Percentiles rank a stretch among this genome's conserved stretches.
Conservation (phyloP, 495 filamentous ascomycete species). For the Xylaria cubensis region DNA sequence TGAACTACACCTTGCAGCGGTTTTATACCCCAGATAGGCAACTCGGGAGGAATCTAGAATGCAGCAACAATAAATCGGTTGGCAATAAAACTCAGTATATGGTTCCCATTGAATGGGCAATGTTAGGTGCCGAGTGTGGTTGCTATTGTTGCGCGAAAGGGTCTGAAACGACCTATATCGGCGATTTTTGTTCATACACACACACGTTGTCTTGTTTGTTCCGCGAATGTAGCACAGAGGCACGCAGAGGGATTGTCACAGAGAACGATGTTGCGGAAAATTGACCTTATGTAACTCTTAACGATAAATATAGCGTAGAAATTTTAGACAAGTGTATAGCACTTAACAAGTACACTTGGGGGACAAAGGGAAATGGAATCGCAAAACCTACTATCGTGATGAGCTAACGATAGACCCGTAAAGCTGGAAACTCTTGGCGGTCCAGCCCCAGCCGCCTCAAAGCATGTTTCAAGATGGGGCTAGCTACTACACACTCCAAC, state of each 20-base stretch:
- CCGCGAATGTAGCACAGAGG: not conserved
- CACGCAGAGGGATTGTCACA: slow-evolving; percentile 3
- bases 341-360: not conserved
- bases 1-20: not conserved
- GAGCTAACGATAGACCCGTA: not conserved
- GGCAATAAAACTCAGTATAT: not conserved
- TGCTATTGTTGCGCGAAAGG: not conserved
- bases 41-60: not conserved
- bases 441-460: not conserved
- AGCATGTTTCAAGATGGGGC: slow-evolving; percentile 4
- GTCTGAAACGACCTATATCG: not conserved
- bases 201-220: not conserved
- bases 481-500: not conserved
- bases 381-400: not conserved
- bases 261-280: not conserved
- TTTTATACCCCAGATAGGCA: not conserved
- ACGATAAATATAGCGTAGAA: not conserved
- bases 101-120: not conserved
- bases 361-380: not conserved
- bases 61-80: not conserved
- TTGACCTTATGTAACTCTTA: not conserved
- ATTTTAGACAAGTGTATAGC: not conserved
- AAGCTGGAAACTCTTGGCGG: not conserved
- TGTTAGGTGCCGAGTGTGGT: not conserved
- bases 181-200: not conserved